Percentiles rank a stretch among this genome's conserved stretches.
Conservation (phyloP, 805 yeast genomes). For the Tanozyma kutaoensis region DNA sequence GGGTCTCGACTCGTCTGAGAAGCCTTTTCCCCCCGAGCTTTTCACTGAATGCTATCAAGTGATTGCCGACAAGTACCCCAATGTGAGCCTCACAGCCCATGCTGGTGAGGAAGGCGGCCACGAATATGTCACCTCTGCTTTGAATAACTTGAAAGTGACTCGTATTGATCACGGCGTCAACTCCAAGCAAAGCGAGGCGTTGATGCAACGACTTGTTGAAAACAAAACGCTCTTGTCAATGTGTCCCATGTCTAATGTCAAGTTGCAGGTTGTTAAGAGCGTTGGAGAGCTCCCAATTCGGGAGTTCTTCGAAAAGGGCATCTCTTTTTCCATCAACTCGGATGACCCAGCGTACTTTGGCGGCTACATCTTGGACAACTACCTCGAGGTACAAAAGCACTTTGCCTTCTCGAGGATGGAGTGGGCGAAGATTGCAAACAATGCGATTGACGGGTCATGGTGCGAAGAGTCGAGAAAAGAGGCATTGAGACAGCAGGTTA, state of each 20-base stretch:
- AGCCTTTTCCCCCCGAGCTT: slow-evolving; percentile 61
- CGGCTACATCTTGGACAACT: slow-evolving; percentile 72
- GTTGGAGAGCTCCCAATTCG: slow-evolving; percentile 56
- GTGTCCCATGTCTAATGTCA: slow-evolving; percentile 71
- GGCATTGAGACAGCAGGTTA: no score
- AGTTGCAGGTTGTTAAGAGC: slow-evolving; percentile 59
- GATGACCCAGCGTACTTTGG: slow-evolving; percentile 62
- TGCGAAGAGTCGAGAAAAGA: slow-evolving; percentile 42
- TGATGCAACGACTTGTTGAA: slow-evolving; percentile 44
- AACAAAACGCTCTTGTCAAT: slow-evolving; percentile 48
- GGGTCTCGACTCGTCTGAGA: slow-evolving; percentile 76
- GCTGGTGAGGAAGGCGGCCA: slow-evolving; percentile 88
- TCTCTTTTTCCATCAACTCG: slow-evolving; percentile 65
- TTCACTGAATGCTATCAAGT: slow-evolving; percentile 49
- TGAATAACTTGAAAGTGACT: slow-evolving; percentile 38
- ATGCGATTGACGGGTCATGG: slow-evolving; percentile 67
- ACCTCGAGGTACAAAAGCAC: slow-evolving; percentile 47
- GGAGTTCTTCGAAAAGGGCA: slow-evolving; percentile 43
- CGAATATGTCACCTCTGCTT: slow-evolving; percentile 43
- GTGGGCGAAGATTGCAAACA: slow-evolving; percentile 53
- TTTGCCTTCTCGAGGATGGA: slow-evolving; percentile 48
- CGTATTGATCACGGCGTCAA: slow-evolving; percentile 79
- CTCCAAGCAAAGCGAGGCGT: slow-evolving; percentile 37
- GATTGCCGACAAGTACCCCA: slow-evolving; percentile 34
- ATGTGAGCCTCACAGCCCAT: slow-evolving; percentile 63